Percentiles rank a stretch among this genome's conserved stretches.
Conservation (phyloP, 2,329 filamentous ascomycete species). For the Xylariaceae sp. region DNA sequence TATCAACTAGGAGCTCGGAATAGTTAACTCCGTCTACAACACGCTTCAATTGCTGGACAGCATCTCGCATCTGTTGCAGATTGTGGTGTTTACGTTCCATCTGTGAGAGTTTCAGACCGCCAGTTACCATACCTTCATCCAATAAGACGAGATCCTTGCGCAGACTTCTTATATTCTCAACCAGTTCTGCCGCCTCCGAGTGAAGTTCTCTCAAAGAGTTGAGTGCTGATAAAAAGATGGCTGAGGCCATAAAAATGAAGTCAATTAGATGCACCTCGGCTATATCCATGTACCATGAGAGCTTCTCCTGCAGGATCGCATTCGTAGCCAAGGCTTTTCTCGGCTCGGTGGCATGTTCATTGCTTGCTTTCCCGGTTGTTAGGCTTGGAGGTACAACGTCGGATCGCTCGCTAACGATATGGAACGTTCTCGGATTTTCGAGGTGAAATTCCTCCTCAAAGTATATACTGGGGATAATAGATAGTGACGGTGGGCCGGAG, state of each 20-base stretch:
- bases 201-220: slow-evolving; percentile 87
- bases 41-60: slow-evolving; percentile 74
- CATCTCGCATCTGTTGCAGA: slow-evolving; percentile 72
- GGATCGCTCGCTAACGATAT: slow-evolving; percentile 90
- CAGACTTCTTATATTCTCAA: slow-evolving; percentile 74
- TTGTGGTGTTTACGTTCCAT: slow-evolving; percentile 79
- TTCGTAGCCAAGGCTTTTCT: slow-evolving; percentile 90
- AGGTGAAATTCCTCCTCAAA: slow-evolving; percentile 93
- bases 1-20: slow-evolving; percentile 77
- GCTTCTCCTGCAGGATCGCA: slow-evolving; percentile 92
- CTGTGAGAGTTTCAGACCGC: slow-evolving; percentile 78
- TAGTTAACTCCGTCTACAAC: slow-evolving; percentile 69
- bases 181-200: slow-evolving; percentile 84
- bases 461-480: slow-evolving; percentile 87
- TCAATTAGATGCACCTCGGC: slow-evolving; percentile 95
- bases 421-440: slow-evolving; percentile 92
- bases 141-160: slow-evolving; percentile 73
- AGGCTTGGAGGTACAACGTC: slow-evolving; percentile 73
- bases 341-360: slow-evolving; percentile 50
- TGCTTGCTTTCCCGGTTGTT: slow-evolving; percentile 38
- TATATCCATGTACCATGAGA: slow-evolving; percentile 99
- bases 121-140: slow-evolving; percentile 80
- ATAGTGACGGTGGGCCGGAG: slow-evolving; percentile 66
- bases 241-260: slow-evolving; percentile 90
- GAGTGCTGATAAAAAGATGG: slow-evolving; percentile 90